A percentile compares a stretch with the other conserved stretches of the same genome.
Conservation (phyloP, 2,329 filamentous ascomycete genomes). For the Daldinia eschscholtzii region DNA sequence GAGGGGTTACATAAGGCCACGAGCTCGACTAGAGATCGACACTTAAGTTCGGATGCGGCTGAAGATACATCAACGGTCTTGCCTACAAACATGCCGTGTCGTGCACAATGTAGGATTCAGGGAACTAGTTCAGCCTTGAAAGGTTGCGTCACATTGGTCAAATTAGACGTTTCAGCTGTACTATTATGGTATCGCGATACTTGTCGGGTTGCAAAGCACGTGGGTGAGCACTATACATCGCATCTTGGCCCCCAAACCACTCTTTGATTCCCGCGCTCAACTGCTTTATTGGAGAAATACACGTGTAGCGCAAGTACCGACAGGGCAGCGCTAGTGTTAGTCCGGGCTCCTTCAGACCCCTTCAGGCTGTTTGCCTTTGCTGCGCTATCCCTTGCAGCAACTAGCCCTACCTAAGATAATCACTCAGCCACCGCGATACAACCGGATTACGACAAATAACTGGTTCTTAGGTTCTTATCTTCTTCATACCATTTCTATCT, state of each 20-base stretch:
- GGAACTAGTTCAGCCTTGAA: constrained; percentile 7
- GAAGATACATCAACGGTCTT: constrained; percentile 19
- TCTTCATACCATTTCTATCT: neutral
- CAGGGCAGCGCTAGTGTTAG: constrained; percentile 10
- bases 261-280: neutral
- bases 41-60: constrained; percentile 25
- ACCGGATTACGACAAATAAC: constrained; percentile 12
- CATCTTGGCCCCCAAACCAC: constrained; percentile 1
- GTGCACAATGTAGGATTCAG: constrained; percentile 21
- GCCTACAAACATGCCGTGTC: constrained; percentile 9
- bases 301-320: constrained; percentile 20
- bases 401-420: neutral
- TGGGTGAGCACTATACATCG: constrained; percentile 9
- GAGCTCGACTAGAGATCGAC: neutral
- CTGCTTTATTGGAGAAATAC: constrained; percentile 3
- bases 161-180: constrained; percentile 25
- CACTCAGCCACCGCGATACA: neutral
- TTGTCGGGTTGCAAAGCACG: constrained; percentile 9
- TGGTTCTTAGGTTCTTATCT: neutral
- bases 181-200: constrained; percentile 5
- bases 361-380: neutral
- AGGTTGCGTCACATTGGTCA: constrained; percentile 14
- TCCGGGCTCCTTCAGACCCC: constrained; percentile 1
- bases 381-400: constrained; percentile 3
- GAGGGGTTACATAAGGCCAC: constrained; percentile 2